A percentile compares a stretch with the other conserved stretches of the same genome.
Evolutionary conservation across 208 protist genomes (phyloP).

Genomic region (Tritrichomonas foetus): DNA sequence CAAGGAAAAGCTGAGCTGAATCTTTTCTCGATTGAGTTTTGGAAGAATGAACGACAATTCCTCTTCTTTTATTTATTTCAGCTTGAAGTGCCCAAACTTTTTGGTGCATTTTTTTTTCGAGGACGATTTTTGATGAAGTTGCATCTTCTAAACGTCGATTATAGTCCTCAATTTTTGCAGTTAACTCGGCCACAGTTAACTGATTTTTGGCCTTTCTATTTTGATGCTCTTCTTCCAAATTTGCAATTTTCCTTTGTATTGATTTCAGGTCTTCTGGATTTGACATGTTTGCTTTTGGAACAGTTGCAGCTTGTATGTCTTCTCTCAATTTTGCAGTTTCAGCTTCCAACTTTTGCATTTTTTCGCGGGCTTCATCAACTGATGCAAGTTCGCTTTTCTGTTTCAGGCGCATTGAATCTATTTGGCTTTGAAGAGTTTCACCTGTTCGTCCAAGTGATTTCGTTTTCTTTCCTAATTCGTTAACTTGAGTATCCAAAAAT

Average conservation of each 20-base stretch:
- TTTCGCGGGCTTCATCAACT: background rate
- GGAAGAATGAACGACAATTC: constrained; percentile 37
- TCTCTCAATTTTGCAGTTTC: background rate
- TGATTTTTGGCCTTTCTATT: background rate
- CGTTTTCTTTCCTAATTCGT: constrained; percentile 14
- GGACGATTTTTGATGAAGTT: background rate
- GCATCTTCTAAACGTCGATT: background rate
- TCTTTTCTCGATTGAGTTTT: background rate
- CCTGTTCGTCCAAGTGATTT: background rate
- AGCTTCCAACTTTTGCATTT: background rate
- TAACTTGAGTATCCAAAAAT: constrained; percentile 37
- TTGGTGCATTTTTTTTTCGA: constrained; percentile 19
- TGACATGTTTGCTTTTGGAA: background rate
- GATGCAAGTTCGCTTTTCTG: background rate
- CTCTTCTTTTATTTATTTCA: constrained; percentile 15
- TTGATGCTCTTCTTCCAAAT: background rate
- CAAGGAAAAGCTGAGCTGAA: background rate
- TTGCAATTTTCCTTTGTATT: background rate
- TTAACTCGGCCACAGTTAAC: background rate
- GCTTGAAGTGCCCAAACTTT: background rate
- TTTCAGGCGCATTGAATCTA: background rate
- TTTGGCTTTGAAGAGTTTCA: background rate
- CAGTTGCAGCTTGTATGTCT: background rate
- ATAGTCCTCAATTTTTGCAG: background rate
- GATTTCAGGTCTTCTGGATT: background rate